Conservation (phyloP, 2,329 filamentous ascomycete genomes). For the Claviceps maximensis region DNA sequence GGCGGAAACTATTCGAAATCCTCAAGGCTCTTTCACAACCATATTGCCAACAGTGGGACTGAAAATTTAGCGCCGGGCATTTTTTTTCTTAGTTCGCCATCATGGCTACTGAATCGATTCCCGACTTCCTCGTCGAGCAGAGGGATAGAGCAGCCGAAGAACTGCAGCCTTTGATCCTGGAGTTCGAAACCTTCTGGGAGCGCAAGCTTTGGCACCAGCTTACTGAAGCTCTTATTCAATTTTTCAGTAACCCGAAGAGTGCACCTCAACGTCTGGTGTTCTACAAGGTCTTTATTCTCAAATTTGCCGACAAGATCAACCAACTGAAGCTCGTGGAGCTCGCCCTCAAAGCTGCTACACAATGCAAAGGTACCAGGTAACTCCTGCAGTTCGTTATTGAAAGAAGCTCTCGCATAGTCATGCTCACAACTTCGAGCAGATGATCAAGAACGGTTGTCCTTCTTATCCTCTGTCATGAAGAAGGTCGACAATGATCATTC, state of each 20-base stretch:
- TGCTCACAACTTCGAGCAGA: constrained; percentile 38
- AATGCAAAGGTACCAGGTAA: constrained; percentile 55
- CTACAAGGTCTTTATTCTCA: constrained; percentile 90
- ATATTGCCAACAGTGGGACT: not conserved
- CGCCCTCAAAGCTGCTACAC: constrained; percentile 72
- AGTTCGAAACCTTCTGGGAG: constrained; percentile 96
- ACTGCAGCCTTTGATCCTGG: constrained; percentile 74
- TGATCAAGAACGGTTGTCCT: constrained; percentile 71
- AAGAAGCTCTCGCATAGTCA: not conserved
- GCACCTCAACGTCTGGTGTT: constrained; percentile 73
- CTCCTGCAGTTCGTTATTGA: not conserved
- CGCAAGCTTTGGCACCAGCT: constrained; percentile 98
- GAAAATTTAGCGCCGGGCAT: not conserved
- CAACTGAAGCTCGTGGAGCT: constrained; percentile 92
- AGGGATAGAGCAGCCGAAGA: constrained; percentile 78
- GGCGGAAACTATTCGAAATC: not conserved
- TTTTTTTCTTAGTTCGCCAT: not conserved
- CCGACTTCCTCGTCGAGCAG: constrained; percentile 84
- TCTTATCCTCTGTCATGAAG: constrained; percentile 69
- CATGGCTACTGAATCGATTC: constrained; percentile 54
- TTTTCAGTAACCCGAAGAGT: constrained; percentile 75
- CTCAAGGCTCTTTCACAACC: not conserved
- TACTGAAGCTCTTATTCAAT: constrained; percentile 74
- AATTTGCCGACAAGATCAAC: constrained; percentile 97
- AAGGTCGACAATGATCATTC: constrained; percentile 87